A percentile compares a stretch with the other conserved stretches of the same genome.
phyloP scores from a whole-genome alignment of 2,329 filamentous ascomycete genomes.

The Verticillium zaregamsianum region DNA sequence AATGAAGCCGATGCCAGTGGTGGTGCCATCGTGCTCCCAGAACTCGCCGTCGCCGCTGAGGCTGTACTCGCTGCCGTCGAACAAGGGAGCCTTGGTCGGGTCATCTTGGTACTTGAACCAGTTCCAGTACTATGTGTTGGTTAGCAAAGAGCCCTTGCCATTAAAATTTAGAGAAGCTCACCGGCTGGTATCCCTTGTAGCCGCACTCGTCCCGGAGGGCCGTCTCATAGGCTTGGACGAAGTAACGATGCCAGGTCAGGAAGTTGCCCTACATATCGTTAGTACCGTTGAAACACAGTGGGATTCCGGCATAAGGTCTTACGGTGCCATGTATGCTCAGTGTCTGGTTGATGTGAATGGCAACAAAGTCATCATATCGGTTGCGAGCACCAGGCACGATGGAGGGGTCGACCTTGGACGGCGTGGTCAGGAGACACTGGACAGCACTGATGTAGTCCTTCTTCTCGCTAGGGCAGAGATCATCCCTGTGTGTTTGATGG shows the following conservation, averaged over 20 bases:
- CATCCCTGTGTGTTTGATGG: slow-evolving; percentile 9
- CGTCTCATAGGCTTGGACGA: slow-evolving; percentile 9
- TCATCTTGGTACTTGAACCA: slow-evolving; percentile 25
- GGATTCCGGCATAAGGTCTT: neutral
- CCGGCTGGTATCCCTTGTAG: slow-evolving; percentile 12
- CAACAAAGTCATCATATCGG: slow-evolving; percentile 16
- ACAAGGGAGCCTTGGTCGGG: slow-evolving; percentile 28
- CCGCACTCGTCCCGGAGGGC: slow-evolving; percentile 11
- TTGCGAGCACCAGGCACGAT: slow-evolving; percentile 7
- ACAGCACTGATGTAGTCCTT: slow-evolving; percentile 13
- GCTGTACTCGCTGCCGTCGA: slow-evolving; percentile 33
- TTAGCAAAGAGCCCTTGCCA: neutral
- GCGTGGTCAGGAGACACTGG: slow-evolving; percentile 9
- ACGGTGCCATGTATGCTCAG: slow-evolving; percentile 7
- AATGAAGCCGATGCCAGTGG: slow-evolving; percentile 18
- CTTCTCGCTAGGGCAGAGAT: slow-evolving; percentile 15
- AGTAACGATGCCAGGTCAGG: slow-evolving; percentile 14
- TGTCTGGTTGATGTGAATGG: slow-evolving; percentile 11
- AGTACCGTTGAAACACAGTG: neutral
- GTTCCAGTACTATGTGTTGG: slow-evolving; percentile 26
- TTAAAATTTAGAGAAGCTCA: neutral
- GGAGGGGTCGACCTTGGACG: slow-evolving; percentile 3
- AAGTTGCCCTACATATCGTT: slow-evolving; percentile 4
- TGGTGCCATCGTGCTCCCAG: slow-evolving; percentile 19
- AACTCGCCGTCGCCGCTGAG: slow-evolving; percentile 33